Evolutionary conservation across 2,329 filamentous ascomycete genomes (phyloP).

Genomic region (Huntiella savannae): DNA sequence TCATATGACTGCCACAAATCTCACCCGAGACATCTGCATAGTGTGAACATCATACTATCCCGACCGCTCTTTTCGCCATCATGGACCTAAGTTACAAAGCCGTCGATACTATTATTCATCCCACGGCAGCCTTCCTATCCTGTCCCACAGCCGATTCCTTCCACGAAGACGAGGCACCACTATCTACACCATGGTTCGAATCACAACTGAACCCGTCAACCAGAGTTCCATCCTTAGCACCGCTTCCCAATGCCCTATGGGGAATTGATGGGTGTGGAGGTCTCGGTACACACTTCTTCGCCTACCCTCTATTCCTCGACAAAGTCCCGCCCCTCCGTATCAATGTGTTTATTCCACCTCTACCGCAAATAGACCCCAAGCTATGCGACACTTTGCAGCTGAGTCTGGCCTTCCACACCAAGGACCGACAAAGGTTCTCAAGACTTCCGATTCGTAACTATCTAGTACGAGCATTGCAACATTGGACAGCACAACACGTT

Average conservation of each 20-base stretch:
- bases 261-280: slow-evolving; percentile 38
- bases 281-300: slow-evolving; percentile 38
- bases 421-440: slow-evolving; percentile 28
- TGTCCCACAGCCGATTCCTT: neutral
- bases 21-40: too few relatives aligned
- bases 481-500: slow-evolving; percentile 24
- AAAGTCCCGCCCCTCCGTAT: slow-evolving; percentile 31
- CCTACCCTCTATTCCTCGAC: slow-evolving; percentile 31
- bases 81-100: slow-evolving; percentile 36
- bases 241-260: slow-evolving; percentile 29
- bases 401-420: slow-evolving; percentile 34
- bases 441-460: slow-evolving; percentile 33
- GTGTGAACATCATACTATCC: too few relatives aligned
- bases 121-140: slow-evolving; percentile 31
- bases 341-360: slow-evolving; percentile 38
- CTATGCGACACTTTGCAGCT: slow-evolving; percentile 30
- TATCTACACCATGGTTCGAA: slow-evolving; percentile 21
- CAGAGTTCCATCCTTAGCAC: slow-evolving; percentile 35
- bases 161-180: neutral
- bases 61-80: slow-evolving; percentile 1
- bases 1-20: too few relatives aligned
- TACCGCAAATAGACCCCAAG: slow-evolving; percentile 21
- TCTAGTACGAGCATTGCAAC: slow-evolving; percentile 33
- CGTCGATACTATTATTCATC: slow-evolving; percentile 37
- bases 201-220: slow-evolving; percentile 42